Evolutionary conservation across 2,329 filamentous ascomycete species (phyloP).

Genomic region (Pestalotiopsis sp.): DNA sequence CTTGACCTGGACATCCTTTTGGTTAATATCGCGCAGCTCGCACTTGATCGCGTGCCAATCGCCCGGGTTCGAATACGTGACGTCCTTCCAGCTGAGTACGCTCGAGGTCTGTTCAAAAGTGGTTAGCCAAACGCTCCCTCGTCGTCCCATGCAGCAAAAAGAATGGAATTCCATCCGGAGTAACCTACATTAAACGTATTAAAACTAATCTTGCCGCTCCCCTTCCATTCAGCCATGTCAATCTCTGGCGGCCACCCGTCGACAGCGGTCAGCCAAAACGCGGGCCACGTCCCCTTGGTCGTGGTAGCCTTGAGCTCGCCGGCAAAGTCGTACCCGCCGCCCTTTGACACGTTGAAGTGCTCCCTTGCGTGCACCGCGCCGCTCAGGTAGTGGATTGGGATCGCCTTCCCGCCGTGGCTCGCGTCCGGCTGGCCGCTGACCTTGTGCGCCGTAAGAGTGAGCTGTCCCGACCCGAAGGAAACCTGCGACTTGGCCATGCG

Average conservation of each 20-base stretch:
- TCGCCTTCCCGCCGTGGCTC: constrained; percentile 36
- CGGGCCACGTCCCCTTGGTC: constrained; percentile 37
- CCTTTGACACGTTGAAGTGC: constrained; percentile 30
- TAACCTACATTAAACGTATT: constrained; percentile 47
- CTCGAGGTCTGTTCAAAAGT: neutral
- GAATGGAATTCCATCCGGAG: constrained; percentile 39
- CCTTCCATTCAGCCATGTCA: constrained; percentile 51
- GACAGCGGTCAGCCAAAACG: constrained; percentile 47
- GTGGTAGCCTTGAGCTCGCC: constrained; percentile 43
- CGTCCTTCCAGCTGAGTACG: neutral
- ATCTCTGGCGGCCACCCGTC: constrained; percentile 48
- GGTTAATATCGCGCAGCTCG: constrained; percentile 53
- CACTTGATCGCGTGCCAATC: constrained; percentile 52
- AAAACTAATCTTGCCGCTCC: constrained; percentile 52
- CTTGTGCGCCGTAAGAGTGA: constrained; percentile 50
- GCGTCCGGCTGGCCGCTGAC: constrained; percentile 41
- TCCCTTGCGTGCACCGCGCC: constrained; percentile 44
- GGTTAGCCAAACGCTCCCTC: neutral
- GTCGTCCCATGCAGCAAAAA: neutral
- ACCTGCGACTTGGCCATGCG: constrained; percentile 54
- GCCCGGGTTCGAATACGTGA: constrained; percentile 42
- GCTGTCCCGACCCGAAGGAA: constrained; percentile 37
- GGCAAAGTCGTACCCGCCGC: constrained; percentile 41
- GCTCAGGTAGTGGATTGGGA: constrained; percentile 54
- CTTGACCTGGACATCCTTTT: constrained; percentile 50